Evolutionary conservation across 2,329 filamentous ascomycete genomes (phyloP).

Genomic region (Aurifilum marmelostoma): DNA sequence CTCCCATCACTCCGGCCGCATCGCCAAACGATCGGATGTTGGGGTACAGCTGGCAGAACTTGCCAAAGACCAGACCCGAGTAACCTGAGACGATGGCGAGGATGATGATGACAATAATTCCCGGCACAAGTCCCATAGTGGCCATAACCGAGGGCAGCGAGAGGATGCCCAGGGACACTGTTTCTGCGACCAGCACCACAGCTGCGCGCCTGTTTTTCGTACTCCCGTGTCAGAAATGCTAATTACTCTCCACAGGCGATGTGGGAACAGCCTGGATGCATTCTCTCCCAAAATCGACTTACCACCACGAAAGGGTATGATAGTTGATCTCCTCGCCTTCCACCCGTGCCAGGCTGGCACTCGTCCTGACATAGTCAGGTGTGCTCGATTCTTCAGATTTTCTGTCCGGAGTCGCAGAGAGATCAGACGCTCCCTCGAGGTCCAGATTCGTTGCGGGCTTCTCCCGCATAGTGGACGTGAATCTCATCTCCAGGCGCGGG

Average conservation of each 20-base stretch:
- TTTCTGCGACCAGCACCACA: conserved; percentile 49
- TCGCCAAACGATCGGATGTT: conserved; percentile 70
- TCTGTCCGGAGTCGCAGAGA: conserved; percentile 7
- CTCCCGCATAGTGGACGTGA: conserved; percentile 15
- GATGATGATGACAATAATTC: conserved; percentile 72
- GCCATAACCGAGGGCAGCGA: conserved; percentile 78
- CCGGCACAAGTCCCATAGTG: conserved; percentile 70
- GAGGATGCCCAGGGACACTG: conserved; percentile 58
- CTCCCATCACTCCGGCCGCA: conserved; percentile 60
- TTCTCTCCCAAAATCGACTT: neutral
- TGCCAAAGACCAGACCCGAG: conserved; percentile 57
- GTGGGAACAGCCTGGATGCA: too few species aligned
- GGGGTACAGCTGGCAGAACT: conserved; percentile 72
- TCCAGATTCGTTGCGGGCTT: conserved; percentile 16
- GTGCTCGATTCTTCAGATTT: conserved; percentile 10
- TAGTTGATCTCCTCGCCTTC: conserved; percentile 27
- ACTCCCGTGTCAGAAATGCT: neutral
- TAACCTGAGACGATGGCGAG: conserved; percentile 70
- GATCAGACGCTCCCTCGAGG: conserved; percentile 20
- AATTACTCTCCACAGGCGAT: neutral
- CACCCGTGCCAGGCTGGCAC: conserved; percentile 26
- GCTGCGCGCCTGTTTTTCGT: conserved; percentile 46
- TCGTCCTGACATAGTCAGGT: conserved; percentile 21
- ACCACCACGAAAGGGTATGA: conserved; percentile 28
- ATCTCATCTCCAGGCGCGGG: neutral